These are phyloP conservation scores for Ganoderma multipileum DNA, from an alignment of 1,284 basidiomycete species.

Conservation along the genomic window DNA sequence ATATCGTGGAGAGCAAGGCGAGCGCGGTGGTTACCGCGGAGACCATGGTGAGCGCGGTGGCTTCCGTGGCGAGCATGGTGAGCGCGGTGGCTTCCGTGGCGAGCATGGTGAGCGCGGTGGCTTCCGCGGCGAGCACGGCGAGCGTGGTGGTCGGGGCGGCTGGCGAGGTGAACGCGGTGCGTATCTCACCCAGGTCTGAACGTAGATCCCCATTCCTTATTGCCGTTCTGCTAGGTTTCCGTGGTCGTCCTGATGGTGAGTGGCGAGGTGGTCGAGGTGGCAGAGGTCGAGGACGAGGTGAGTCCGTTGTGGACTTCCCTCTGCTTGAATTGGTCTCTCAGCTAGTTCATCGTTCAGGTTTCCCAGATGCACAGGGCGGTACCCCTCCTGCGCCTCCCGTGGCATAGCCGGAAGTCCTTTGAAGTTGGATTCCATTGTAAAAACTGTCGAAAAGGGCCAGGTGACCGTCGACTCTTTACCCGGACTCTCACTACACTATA, in stretches of 20 bases:
- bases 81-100: slow-evolving; percentile 25
- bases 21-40: slow-evolving; percentile 45
- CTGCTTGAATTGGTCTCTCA: not conserved
- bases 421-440: not conserved
- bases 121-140: slow-evolving; percentile 46
- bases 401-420: slow-evolving; percentile 19
- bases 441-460: slow-evolving; percentile 14
- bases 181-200: slow-evolving; percentile 9
- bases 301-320: slow-evolving; percentile 12
- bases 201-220: not conserved
- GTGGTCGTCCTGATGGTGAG: slow-evolving; percentile 45
- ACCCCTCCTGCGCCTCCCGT: slow-evolving; percentile 19
- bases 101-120: slow-evolving; percentile 34
- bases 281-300: slow-evolving; percentile 50
- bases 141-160: slow-evolving; percentile 29
- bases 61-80: slow-evolving; percentile 10
- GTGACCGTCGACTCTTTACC: slow-evolving; percentile 13
- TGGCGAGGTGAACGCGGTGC: slow-evolving; percentile 38
- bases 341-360: slow-evolving; percentile 14
- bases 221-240: slow-evolving; percentile 39
- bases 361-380: slow-evolving; percentile 30
- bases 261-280: slow-evolving; percentile 52
- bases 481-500: slow-evolving; percentile 23
- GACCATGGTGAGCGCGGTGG: slow-evolving; percentile 36
- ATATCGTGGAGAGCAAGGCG: slow-evolving; percentile 32